phyloP scores from a whole-genome alignment of 2,329 filamentous ascomycete species.

The Curvularia hawaiiensis region DNA sequence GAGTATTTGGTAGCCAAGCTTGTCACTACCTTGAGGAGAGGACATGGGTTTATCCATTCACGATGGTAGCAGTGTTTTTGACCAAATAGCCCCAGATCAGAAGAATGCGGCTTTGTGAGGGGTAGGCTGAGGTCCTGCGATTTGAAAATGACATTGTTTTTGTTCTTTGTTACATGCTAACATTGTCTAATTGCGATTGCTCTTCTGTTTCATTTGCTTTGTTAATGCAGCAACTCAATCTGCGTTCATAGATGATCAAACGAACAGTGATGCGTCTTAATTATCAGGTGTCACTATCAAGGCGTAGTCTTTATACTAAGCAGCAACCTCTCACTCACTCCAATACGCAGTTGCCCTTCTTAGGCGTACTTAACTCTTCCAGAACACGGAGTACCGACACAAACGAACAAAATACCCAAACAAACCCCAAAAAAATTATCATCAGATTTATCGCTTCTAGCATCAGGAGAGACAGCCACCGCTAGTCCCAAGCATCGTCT shows the following conservation, averaged over 20 bases:
- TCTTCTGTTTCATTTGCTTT: constrained; percentile 8
- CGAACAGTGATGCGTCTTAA: constrained; percentile 1
- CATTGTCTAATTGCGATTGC: constrained; percentile 6
- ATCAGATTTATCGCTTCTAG: background rate
- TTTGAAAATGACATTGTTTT: background rate
- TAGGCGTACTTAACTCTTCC: constrained; percentile 7
- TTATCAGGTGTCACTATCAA: constrained; percentile 9
- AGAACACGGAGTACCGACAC: background rate
- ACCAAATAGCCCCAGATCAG: background rate
- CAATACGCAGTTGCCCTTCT: background rate
- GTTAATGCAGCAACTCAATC: background rate
- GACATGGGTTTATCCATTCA: background rate
- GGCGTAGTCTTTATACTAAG: background rate
- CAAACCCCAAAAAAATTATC: background rate
- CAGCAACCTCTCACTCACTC: constrained; percentile 6
- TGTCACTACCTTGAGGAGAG: background rate
- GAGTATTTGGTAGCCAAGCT: background rate
- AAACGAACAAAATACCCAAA: background rate
- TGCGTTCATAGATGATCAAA: constrained; percentile 7
- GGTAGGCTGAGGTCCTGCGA: background rate
- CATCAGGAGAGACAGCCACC: background rate
- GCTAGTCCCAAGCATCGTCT: background rate
- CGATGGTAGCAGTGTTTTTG: background rate
- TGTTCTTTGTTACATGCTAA: constrained; percentile 15
- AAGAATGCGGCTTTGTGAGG: background rate